phyloP scores from a whole-genome alignment of 2,329 filamentous ascomycete genomes.

The Plectosphaerella plurivora region DNA sequence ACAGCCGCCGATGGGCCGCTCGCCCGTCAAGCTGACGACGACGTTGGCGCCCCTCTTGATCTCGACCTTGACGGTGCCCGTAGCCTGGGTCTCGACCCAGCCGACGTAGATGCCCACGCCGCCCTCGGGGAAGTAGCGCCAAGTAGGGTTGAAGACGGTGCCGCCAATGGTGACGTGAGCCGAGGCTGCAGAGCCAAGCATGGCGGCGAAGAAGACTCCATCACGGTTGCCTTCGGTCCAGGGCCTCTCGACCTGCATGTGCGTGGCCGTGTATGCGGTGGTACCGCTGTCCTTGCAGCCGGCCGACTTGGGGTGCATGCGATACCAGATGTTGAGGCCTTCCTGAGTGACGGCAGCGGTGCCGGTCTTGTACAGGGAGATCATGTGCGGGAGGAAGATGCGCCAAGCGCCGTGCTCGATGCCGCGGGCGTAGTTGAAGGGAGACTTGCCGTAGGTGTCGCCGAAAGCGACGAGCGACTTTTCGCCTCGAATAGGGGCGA shows the following conservation, averaged over 20 bases:
- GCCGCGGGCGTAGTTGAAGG: conserved; percentile 38
- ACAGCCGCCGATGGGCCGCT: conserved; percentile 6
- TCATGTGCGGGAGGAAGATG: conserved; percentile 33
- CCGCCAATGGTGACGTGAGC: conserved; percentile 22
- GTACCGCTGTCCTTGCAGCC: conserved; percentile 20
- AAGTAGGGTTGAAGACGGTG: conserved; percentile 7
- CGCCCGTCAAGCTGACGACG: conserved; percentile 6
- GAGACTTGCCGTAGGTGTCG: conserved; percentile 6
- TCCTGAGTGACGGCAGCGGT: conserved; percentile 17
- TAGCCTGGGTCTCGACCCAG: conserved; percentile 16
- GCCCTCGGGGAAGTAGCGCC: conserved; percentile 18
- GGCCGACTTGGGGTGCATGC: conserved; percentile 6
- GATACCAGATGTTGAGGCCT: conserved; percentile 21
- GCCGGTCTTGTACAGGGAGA: conserved; percentile 27
- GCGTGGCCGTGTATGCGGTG: conserved; percentile 19
- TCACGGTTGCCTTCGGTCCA: conserved; percentile 16
- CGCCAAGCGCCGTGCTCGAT: conserved; percentile 48
- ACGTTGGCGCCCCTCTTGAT: conserved; percentile 3
- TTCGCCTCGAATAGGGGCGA: conserved; percentile 35
- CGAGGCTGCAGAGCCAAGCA: conserved; percentile 17
- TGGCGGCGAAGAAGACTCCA: conserved; percentile 17
- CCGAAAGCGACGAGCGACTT: conserved; percentile 13
- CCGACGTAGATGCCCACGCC: conserved; percentile 25
- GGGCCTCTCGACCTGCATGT: conserved; percentile 16
- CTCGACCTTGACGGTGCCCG: conserved; percentile 18